phyloP scores from a whole-genome alignment of 1,139 yeast genomes.

The Magnusiomyces suaveolens region DNA sequence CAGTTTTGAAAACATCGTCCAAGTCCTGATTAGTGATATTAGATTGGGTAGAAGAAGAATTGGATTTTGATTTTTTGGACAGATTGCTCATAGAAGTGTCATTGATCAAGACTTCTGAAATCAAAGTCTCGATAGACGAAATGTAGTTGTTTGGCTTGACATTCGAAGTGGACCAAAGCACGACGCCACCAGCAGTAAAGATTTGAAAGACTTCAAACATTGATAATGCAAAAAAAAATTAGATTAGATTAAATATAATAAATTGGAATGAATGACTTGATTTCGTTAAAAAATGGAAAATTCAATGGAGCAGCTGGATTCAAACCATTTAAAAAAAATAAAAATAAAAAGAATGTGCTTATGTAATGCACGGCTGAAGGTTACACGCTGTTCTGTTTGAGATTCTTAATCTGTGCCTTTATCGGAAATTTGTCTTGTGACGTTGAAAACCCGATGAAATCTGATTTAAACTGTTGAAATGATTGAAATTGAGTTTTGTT shows the following conservation, averaged over 20 bases:
- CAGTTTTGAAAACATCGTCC: slow-evolving; percentile 20
- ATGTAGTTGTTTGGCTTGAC: slow-evolving; percentile 29
- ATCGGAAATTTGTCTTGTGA: neutral
- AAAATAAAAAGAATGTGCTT: neutral
- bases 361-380: neutral
- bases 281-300: neutral
- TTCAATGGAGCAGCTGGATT: too few species aligned
- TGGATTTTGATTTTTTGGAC: neutral
- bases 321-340: neutral
- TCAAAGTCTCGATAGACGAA: slow-evolving; percentile 40
- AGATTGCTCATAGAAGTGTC: slow-evolving; percentile 5
- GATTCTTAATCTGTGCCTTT: neutral
- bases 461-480: too few species aligned
- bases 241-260: too few species aligned
- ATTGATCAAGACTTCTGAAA: slow-evolving; percentile 38
- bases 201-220: slow-evolving; percentile 51
- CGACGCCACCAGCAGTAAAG: slow-evolving; percentile 50
- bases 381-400: neutral
- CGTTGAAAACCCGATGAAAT: too few species aligned
- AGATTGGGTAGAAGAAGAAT: slow-evolving; percentile 7
- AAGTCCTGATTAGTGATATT: slow-evolving; percentile 12
- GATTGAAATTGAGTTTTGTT: too few species aligned
- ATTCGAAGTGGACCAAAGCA: slow-evolving; percentile 43
- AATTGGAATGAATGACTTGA: neutral
- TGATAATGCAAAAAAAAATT: neutral